Base-by-base conservation (phyloP, 2,329 filamentous ascomycete species). In the Calonectria ilicicola region DNA sequence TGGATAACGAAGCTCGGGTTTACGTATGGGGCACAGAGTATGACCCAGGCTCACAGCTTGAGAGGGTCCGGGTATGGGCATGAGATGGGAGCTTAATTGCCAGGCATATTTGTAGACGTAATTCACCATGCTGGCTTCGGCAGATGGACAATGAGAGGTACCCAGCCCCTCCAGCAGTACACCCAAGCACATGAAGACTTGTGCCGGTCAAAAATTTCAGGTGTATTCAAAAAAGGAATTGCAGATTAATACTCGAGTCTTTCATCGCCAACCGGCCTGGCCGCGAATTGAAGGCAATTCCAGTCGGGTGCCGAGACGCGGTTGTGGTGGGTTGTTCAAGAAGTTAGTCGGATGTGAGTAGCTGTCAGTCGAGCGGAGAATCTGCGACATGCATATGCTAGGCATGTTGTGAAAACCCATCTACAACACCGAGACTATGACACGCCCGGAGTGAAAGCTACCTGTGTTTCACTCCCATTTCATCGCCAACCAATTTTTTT, bases 1-100 rank as follows among this genome's bases (percentile, higher is more conserved):
- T 69, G 66, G 66, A 69, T 69, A 69, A 64, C 23, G 66, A 60
- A 56, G 47, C 26, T 53, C 58, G 58, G 46, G 65, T 67, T 67
- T 67, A 67, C 53, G 65, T 67, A 67, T 51, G 53, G 65, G 40
- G 51, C 65, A 62, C 51, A 47, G 47, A 58, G 35, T 40, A 35
- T 35, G n/a, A 35, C 35, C 53, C 38, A 27, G 38, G 53, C 40
- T 60, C 35, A 60, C 53, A 14, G 44, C 42, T 23, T 62, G 44
- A 23, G 44, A 63, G 65, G 65, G 65, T 29, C 42, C 53, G 17
- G 42, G 53, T 49, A 15, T 12, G 44, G 44, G 21, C 44, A 56
- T 32, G 35, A 14, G n/a, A 60, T 60, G 53, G 53, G 32, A 60
- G 35, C 53, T 60, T 60, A 60, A 60, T 60, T 60, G 23, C 7